Conservation (phyloP, 192 early-diverging fungal genomes). For the Cladochytrium replicatum region DNA sequence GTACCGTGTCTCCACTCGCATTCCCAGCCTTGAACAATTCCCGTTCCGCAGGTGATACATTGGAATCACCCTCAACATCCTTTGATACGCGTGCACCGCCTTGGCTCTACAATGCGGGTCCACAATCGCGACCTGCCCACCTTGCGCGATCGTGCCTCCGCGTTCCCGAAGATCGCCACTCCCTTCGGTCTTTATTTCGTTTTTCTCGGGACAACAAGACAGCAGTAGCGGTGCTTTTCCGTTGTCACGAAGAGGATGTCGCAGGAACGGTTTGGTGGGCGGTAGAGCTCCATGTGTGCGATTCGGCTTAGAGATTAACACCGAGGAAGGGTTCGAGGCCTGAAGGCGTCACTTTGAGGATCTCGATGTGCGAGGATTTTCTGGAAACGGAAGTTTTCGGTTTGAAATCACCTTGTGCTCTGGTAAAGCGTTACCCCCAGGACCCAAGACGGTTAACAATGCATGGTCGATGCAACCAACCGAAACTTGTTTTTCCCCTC, state of each 20-base stretch:
- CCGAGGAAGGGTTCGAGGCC: too few relatives aligned
- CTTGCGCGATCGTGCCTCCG: slow-evolving; percentile 41
- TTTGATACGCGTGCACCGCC: slow-evolving; percentile 57
- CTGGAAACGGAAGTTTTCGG: too few relatives aligned
- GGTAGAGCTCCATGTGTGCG: slow-evolving; percentile 36
- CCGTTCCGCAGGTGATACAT: slow-evolving; percentile 11
- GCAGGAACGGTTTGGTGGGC: slow-evolving; percentile 24
- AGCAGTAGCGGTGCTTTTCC: slow-evolving; percentile 60
- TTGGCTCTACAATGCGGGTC: slow-evolving; percentile 45
- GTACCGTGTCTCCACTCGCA: slow-evolving; percentile 2
- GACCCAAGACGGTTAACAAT: too few relatives aligned
- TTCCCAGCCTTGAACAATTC: slow-evolving; percentile 9
- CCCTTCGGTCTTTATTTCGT: slow-evolving; percentile 52
- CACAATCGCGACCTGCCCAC: slow-evolving; percentile 41
- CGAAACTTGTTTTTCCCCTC: too few relatives aligned
- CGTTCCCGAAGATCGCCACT: slow-evolving; percentile 49
- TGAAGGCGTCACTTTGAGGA: too few relatives aligned
- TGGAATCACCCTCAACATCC: slow-evolving; percentile 55
- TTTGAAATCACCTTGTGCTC: too few relatives aligned
- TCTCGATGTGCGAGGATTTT: too few relatives aligned
- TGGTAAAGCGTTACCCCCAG: too few relatives aligned
- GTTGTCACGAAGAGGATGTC: slow-evolving; percentile 63
- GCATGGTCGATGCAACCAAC: too few relatives aligned
- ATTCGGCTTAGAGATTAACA: too few relatives aligned
- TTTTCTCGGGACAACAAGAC: slow-evolving; percentile 41